Evolutionary conservation across 2,329 filamentous ascomycete species (phyloP).

Genomic region (Fusarium solani-melongenae): DNA sequence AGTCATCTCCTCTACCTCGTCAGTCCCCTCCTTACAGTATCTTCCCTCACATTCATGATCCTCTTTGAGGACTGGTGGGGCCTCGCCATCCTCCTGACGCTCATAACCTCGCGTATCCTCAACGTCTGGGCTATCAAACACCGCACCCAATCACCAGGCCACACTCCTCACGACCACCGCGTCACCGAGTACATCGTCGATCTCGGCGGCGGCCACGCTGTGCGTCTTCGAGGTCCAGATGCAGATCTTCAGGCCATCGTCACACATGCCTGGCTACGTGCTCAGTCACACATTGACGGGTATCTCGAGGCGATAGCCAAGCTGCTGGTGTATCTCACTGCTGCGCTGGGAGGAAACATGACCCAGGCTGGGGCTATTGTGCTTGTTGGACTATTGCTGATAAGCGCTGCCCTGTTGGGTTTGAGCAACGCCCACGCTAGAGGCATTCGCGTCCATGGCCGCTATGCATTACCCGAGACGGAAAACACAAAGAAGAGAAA

Average conservation of each 20-base stretch:
- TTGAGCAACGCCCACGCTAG: constrained; percentile 63
- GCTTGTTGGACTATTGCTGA: constrained; percentile 62
- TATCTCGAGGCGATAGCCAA: constrained; percentile 65
- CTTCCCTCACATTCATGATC: constrained; percentile 56
- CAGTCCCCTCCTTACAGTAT: constrained; percentile 59
- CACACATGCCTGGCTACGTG: constrained; percentile 65
- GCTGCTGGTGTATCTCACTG: constrained; percentile 67
- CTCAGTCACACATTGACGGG: constrained; percentile 61
- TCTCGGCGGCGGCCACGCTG: constrained; percentile 61
- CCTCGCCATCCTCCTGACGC: constrained; percentile 56
- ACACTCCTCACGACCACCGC: constrained; percentile 16
- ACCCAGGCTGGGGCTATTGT: constrained; percentile 63
- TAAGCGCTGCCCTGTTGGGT: constrained; percentile 64
- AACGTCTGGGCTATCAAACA: constrained; percentile 68
- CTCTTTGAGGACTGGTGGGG: constrained; percentile 65
- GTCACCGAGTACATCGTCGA: constrained; percentile 62
- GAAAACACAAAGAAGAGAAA: not conserved
- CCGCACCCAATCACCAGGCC: constrained; percentile 48
- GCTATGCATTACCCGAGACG: constrained; percentile 50
- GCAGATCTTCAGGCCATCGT: constrained; percentile 71
- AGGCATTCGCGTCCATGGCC: constrained; percentile 62
- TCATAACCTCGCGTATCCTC: constrained; percentile 65
- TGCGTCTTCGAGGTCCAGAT: constrained; percentile 64
- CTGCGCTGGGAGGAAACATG: constrained; percentile 66
- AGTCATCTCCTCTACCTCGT: constrained; percentile 62